phyloP scores from a whole-genome alignment of 2,329 filamentous ascomycete genomes.

The Hirsutella rhossiliensis region DNA sequence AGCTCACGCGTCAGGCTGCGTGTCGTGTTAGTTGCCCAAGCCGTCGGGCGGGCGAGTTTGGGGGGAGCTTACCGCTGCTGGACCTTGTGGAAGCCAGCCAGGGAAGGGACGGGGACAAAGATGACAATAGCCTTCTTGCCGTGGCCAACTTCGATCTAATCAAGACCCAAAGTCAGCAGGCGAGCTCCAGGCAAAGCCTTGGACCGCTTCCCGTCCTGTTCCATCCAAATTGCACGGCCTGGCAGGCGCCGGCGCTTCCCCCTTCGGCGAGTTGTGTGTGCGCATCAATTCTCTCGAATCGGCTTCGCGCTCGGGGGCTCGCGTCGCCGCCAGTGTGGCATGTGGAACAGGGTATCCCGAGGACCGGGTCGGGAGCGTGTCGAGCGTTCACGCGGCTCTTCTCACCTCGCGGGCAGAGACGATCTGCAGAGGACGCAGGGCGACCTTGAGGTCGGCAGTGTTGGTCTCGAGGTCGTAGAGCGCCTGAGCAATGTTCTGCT shows the following conservation, averaged over 20 bases:
- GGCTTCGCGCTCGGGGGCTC: slow-evolving; percentile 9
- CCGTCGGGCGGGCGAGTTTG: slow-evolving; percentile 14
- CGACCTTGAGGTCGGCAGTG: slow-evolving; percentile 93
- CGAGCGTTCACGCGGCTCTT: slow-evolving; percentile 19
- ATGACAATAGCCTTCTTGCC: slow-evolving; percentile 99
- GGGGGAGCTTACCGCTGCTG: slow-evolving; percentile 84
- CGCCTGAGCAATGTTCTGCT: slow-evolving; percentile 92
- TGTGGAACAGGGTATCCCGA: slow-evolving; percentile 31
- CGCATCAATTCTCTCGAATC: slow-evolving; percentile 12
- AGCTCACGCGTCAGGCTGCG: slow-evolving; percentile 94
- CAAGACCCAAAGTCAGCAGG: slow-evolving; percentile 60
- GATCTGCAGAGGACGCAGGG: slow-evolving; percentile 96
- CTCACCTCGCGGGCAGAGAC: slow-evolving; percentile 99
- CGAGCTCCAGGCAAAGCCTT: slow-evolving; percentile 59
- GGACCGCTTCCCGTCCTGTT: slow-evolving; percentile 69
- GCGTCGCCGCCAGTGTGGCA: slow-evolving; percentile 17
- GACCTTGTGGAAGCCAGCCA: slow-evolving; percentile 97
- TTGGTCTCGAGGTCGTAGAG: slow-evolving; percentile 99
- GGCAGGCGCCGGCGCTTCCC: slow-evolving; percentile 17
- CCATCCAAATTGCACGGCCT: slow-evolving; percentile 34
- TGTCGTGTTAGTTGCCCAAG: no score
- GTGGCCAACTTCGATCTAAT: slow-evolving; percentile 98
- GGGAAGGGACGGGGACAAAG: slow-evolving; percentile 99
- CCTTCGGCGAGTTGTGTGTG: slow-evolving; percentile 5
- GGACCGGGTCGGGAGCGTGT: not conserved